These are phyloP conservation scores for Gentiana dahurica DNA, from an alignment of 257 asterid genomes.

Conservation along the genomic window DNA sequence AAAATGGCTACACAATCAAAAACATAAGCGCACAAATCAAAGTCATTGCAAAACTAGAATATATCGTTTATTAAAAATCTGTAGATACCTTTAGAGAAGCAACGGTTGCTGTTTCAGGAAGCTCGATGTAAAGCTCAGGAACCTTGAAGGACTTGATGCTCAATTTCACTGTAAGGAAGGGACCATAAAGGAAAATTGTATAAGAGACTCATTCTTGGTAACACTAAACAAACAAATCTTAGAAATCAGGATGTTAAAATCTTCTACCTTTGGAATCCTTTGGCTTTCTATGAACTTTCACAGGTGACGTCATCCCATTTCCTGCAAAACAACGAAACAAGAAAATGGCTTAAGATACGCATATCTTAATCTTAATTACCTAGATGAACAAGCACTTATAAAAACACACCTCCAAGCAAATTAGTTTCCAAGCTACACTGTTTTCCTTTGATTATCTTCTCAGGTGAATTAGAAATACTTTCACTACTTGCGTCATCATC, in stretches of 20 bases:
- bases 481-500: conserved; percentile 55
- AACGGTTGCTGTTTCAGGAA: conserved; percentile 83
- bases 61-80: background rate
- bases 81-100: conserved; percentile 79
- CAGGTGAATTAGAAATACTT: conserved; percentile 52
- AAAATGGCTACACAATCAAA: background rate
- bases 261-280: conserved; percentile 53
- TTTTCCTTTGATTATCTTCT: conserved; percentile 33
- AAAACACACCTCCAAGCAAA: conserved; percentile 25
- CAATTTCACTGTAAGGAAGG: conserved; percentile 53
- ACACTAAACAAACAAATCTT: background rate
- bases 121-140: conserved; percentile 91
- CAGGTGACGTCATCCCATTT: conserved; percentile 25
- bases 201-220: background rate
- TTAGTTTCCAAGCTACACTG: conserved; percentile 19
- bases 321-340: conserved; percentile 29
- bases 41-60: too few species aligned
- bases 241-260: background rate
- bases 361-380: conserved; percentile 1
- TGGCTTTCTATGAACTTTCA: conserved; percentile 31
- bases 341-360: conserved; percentile 13
- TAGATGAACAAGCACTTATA: conserved; percentile 3
- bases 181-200: conserved; percentile 3
- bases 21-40: background rate
- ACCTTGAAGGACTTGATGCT: conserved; percentile 91